These are phyloP conservation scores for Gelatoporia subvermispora DNA, from an alignment of 768 basidiomycete species.

Conservation along the genomic window DNA sequence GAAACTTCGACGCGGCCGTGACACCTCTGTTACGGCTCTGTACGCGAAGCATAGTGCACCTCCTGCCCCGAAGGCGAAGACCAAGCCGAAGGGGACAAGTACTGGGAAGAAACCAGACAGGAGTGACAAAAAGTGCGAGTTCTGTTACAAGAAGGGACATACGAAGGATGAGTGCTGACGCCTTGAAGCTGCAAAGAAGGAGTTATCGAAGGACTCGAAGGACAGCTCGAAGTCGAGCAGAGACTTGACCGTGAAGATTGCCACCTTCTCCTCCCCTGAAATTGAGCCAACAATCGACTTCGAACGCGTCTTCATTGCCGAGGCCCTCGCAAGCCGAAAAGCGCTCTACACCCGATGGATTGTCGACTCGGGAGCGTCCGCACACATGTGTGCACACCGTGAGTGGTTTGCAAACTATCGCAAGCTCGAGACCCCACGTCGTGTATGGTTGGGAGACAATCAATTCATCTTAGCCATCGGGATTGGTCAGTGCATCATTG, in stretches of 20 bases:
- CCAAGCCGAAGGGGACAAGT: conserved; percentile 3
- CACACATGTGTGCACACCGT: conserved; percentile 11
- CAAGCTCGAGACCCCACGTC: not conserved
- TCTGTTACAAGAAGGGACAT: too few species aligned
- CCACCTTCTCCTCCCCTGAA: not conserved
- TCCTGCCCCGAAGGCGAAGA: not conserved
- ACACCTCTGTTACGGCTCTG: not conserved
- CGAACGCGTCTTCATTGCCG: conserved; percentile 1
- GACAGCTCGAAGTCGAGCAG: too few species aligned
- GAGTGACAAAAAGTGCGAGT: conserved; percentile 4
- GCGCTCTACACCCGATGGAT: conserved; percentile 4
- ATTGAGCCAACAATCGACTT: not conserved
- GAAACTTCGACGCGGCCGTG: not conserved
- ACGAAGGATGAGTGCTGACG: too few species aligned
- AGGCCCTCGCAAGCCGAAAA: not conserved
- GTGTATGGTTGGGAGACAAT: too few species aligned
- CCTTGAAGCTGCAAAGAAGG: too few species aligned
- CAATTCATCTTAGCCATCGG: too few species aligned
- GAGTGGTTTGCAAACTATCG: conserved; percentile 5
- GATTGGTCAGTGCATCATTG: conserved; percentile 12
- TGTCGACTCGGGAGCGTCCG: conserved; percentile 15
- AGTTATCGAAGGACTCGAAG: too few species aligned
- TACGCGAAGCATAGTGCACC: conserved; percentile 1
- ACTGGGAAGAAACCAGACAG: not conserved
- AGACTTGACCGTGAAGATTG: conserved; percentile 1